phyloP scores from a whole-genome alignment of 108 stramenopile genomes.

The Nitzschia inconspicua region DNA sequence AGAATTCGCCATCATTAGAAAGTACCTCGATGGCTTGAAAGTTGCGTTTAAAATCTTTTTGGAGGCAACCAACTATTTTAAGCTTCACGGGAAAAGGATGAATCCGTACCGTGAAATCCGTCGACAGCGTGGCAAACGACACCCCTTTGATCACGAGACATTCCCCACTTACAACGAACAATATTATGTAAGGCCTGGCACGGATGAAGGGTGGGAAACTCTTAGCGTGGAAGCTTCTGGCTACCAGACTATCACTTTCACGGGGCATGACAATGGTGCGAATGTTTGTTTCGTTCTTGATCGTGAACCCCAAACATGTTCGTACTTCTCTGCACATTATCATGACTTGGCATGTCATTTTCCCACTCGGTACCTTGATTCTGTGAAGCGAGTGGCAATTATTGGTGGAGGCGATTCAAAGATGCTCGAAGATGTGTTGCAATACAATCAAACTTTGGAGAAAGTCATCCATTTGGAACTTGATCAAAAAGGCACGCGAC shows the following conservation, averaged over 20 bases:
- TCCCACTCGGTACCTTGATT: slow-evolving; percentile 61
- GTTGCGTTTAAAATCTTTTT: too few species aligned
- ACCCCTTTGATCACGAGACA: too few species aligned
- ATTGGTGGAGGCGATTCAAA: slow-evolving; percentile 83
- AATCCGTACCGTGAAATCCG: too few species aligned
- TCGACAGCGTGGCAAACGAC: too few species aligned
- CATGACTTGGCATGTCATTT: slow-evolving; percentile 74
- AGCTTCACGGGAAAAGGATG: too few species aligned
- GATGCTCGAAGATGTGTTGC: slow-evolving; percentile 71
- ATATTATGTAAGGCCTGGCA: too few species aligned
- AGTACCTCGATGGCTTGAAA: too few species aligned
- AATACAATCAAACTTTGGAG: slow-evolving; percentile 71
- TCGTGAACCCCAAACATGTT: slow-evolving; percentile 53
- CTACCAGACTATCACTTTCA: slow-evolving; percentile 27
- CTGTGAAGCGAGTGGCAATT: slow-evolving; percentile 63
- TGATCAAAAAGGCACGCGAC: slow-evolving; percentile 71
- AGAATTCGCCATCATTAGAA: too few species aligned
- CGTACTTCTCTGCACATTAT: slow-evolving; percentile 73
- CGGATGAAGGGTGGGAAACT: too few species aligned
- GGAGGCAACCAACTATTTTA: too few species aligned
- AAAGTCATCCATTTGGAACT: slow-evolving; percentile 72
- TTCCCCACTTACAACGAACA: too few species aligned
- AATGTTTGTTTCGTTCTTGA: slow-evolving; percentile 64
- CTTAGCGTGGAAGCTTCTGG: too few species aligned
- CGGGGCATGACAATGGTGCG: not conserved